Percentiles rank a stretch among this genome's conserved stretches.
These are phyloP conservation scores for Cyphellophora europaea DNA, from an alignment of 2,329 filamentous ascomycete species.

Conservation along the genomic window DNA sequence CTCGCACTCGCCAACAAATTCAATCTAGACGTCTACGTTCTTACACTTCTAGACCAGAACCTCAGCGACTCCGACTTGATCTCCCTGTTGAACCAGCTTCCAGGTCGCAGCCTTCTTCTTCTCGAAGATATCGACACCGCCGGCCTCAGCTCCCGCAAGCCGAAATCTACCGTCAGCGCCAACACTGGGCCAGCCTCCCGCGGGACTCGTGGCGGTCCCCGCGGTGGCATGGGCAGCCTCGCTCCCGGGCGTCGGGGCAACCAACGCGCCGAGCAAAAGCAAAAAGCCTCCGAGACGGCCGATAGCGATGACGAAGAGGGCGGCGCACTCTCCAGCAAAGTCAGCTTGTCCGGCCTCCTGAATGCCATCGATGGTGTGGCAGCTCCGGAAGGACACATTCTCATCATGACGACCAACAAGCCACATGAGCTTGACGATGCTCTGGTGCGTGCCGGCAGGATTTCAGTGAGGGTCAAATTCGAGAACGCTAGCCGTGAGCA, in stretches of 20 bases:
- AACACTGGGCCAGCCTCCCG: background rate
- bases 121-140: constrained; percentile 63
- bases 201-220: background rate
- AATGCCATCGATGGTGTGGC: constrained; percentile 79
- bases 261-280: constrained; percentile 1
- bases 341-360: constrained; percentile 68
- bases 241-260: background rate
- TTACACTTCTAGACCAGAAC: constrained; percentile 51
- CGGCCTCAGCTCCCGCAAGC: constrained; percentile 32
- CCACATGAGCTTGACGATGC: constrained; percentile 65
- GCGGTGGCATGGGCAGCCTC: background rate
- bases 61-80: constrained; percentile 56
- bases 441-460: constrained; percentile 62
- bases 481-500: constrained; percentile 19
- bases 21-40: constrained; percentile 57
- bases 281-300: constrained; percentile 1
- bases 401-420: constrained; percentile 77
- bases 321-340: constrained; percentile 23
- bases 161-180: constrained; percentile 6
- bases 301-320: constrained; percentile 10
- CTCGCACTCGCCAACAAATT: constrained; percentile 60
- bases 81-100: constrained; percentile 51
- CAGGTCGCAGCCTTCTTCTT: constrained; percentile 56
- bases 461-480: constrained; percentile 62
- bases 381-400: constrained; percentile 66